These are phyloP conservation scores for Populus deltoides DNA, from an alignment of 345 rosid species.

Conservation along the genomic window DNA sequence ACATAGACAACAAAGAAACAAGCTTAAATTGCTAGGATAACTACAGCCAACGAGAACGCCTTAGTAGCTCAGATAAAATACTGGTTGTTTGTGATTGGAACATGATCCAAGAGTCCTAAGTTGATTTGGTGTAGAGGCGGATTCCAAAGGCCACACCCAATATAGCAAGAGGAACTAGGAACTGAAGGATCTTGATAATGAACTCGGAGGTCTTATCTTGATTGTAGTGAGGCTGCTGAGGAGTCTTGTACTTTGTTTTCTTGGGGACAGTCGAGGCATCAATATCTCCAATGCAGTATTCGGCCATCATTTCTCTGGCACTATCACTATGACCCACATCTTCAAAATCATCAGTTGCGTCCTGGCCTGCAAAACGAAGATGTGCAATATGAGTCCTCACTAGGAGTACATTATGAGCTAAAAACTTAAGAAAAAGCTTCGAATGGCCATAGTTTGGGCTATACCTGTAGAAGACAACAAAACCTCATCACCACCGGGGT, in stretches of 20 bases:
- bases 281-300: slow-evolving; percentile 21
- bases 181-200: slow-evolving; percentile 71
- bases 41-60: not conserved
- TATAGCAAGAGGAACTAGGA: slow-evolving; percentile 86
- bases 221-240: slow-evolving; percentile 64
- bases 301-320: slow-evolving; percentile 26
- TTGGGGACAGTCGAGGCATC: slow-evolving; percentile 19
- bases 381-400: not conserved
- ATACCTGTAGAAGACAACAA: slow-evolving; percentile 22
- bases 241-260: slow-evolving; percentile 26
- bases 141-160: slow-evolving; percentile 84
- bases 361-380: slow-evolving; percentile 14
- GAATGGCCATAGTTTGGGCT: not conserved
- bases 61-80: too few species aligned
- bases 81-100: not conserved
- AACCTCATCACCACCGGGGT: slow-evolving; percentile 29
- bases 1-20: slow-evolving; percentile 5
- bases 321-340: slow-evolving; percentile 28
- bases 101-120: not conserved
- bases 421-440: not conserved
- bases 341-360: slow-evolving; percentile 31
- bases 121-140: slow-evolving; percentile 62
- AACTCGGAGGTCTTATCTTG: slow-evolving; percentile 75
- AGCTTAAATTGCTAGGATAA: not conserved
- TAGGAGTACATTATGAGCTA: not conserved